Percentiles rank a stretch among this genome's conserved stretches.
These are phyloP conservation scores for Arthrobotrys sinensis DNA, from an alignment of 2,329 filamentous ascomycete species.

Conservation along the genomic window DNA sequence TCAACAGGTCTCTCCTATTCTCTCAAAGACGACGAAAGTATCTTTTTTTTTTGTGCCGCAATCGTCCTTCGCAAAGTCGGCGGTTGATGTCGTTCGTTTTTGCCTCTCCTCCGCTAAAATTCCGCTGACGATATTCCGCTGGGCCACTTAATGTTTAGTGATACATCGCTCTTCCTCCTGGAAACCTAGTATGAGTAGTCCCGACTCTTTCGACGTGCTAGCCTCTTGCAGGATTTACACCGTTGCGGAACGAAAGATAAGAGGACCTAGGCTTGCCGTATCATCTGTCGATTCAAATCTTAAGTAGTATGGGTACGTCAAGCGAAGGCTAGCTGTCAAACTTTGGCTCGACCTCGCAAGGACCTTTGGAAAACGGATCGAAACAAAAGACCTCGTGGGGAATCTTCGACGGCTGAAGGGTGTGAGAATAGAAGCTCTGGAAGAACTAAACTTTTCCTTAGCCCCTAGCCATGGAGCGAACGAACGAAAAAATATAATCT, in stretches of 20 bases:
- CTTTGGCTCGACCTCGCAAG: conserved; percentile 26
- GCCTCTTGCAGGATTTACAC: conserved; percentile 58
- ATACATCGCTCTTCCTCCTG: conserved; percentile 40
- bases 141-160: conserved; percentile 41
- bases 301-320: conserved; percentile 13
- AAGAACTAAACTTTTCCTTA: conserved; percentile 32
- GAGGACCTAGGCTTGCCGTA: conserved; percentile 34
- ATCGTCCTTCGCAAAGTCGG: conserved; percentile 33
- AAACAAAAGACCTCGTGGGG: conserved; percentile 25
- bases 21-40: conserved; percentile 17
- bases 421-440: conserved; percentile 34
- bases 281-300: conserved; percentile 36
- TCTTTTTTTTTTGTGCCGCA: conserved; percentile 30
- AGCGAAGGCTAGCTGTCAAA: conserved; percentile 32
- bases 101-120: conserved; percentile 12
- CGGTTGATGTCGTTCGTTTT: conserved; percentile 29
- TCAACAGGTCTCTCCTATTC: conserved; percentile 54
- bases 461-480: conserved; percentile 21
- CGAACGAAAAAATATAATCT: conserved; percentile 43
- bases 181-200: conserved; percentile 23
- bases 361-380: conserved; percentile 33
- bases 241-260: conserved; percentile 55
- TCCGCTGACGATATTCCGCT: conserved; percentile 43
- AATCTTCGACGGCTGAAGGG: conserved; percentile 28
- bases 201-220: conserved; percentile 40